These are phyloP conservation scores for Aspergillus bertholletiae DNA, from an alignment of 495 filamentous ascomycete genomes.

Conservation along the genomic window DNA sequence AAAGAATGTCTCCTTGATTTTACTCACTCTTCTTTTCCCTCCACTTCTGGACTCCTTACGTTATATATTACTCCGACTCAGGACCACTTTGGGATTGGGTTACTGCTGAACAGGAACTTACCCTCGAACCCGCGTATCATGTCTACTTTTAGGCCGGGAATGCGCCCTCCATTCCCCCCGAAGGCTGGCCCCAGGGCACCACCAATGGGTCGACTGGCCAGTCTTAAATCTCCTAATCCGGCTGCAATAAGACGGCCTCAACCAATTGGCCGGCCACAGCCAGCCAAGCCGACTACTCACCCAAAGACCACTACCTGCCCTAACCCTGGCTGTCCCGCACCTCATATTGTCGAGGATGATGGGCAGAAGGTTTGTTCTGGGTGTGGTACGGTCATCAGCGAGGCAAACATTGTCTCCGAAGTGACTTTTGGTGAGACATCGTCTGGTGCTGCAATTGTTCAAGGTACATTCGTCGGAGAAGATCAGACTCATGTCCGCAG, in stretches of 20 bases:
- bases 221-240: constrained; percentile 31
- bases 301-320: constrained; percentile 43
- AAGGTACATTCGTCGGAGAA: constrained; percentile 81
- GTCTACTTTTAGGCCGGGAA: constrained; percentile 28
- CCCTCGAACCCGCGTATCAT: constrained; percentile 15
- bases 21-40: neutral
- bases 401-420: constrained; percentile 86
- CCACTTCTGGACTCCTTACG: neutral
- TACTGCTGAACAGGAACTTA: neutral
- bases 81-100: neutral
- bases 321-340: constrained; percentile 46
- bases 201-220: constrained; percentile 40
- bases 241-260: constrained; percentile 39
- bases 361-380: constrained; percentile 64
- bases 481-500: constrained; percentile 68
- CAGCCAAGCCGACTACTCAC: constrained; percentile 34
- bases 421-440: constrained; percentile 82
- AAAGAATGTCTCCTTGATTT: neutral
- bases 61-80: neutral
- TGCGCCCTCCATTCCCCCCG: constrained; percentile 33
- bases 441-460: constrained; percentile 82
- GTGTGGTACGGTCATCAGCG: constrained; percentile 78
- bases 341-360: constrained; percentile 51
- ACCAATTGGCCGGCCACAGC: constrained; percentile 30
- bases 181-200: constrained; percentile 28